These are phyloP conservation scores for Hortiboletus campestris DNA, from an alignment of 768 basidiomycete genomes.

Conservation along the genomic window DNA sequence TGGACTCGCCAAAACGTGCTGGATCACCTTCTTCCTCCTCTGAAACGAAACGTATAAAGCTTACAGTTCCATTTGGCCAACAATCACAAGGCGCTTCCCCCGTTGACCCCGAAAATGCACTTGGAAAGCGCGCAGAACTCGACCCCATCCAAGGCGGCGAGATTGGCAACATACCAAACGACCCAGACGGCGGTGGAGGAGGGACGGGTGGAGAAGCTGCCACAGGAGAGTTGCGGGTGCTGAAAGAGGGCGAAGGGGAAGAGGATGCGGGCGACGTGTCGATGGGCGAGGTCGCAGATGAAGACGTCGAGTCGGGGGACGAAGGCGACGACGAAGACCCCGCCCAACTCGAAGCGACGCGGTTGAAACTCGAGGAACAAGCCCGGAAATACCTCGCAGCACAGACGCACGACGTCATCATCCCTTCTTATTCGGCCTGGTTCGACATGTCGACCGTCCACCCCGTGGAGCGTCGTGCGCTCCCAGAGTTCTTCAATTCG, in stretches of 20 bases:
- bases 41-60: constrained; percentile 58
- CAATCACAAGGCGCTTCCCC: constrained; percentile 65
- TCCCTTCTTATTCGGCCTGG: constrained; percentile 97
- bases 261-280: constrained; percentile 74
- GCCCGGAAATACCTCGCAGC: constrained; percentile 93
- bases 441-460: constrained; percentile 95
- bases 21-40: constrained; percentile 54
- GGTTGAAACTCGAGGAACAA: constrained; percentile 77
- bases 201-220: constrained; percentile 20
- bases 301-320: constrained; percentile 74
- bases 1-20: constrained; percentile 68
- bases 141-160: constrained; percentile 80
- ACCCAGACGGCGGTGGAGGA: constrained; percentile 24
- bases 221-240: constrained; percentile 35
- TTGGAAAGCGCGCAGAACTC: constrained; percentile 85
- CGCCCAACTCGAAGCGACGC: constrained; percentile 77
- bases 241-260: constrained; percentile 57
- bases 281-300: constrained; percentile 77
- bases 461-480: constrained; percentile 83
- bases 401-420: constrained; percentile 95
- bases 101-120: constrained; percentile 76
- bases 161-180: constrained; percentile 65
- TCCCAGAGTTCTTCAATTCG: constrained; percentile 98
- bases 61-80: constrained; percentile 45
- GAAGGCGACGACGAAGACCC: constrained; percentile 86